Percentiles rank a stretch among this genome's conserved stretches.
Conservation (phyloP, 495 filamentous ascomycete species). For the Penicilliopsis zonata region DNA sequence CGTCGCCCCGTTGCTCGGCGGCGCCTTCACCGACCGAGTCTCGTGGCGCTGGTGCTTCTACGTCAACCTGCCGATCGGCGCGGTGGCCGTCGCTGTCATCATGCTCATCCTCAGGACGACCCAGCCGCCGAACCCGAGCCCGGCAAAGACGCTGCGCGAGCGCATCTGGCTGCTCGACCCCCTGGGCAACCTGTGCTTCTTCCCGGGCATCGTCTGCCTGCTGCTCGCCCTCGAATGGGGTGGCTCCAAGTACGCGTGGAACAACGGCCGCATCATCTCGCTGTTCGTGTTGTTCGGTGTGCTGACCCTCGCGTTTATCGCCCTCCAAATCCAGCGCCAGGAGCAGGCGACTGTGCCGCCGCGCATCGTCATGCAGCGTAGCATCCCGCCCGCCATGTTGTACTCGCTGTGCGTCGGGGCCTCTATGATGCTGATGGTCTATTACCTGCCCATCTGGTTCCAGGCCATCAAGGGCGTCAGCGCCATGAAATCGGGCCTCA, state of each 20-base stretch:
- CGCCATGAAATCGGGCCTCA: conserved; percentile 17
- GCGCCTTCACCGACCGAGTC: too few species aligned
- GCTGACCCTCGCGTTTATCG: conserved; percentile 38
- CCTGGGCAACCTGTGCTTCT: conserved; percentile 31
- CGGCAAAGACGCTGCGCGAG: conserved; percentile 10
- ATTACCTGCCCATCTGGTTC: conserved; percentile 25
- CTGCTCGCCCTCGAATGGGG: conserved; percentile 47
- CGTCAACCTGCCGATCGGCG: conserved; percentile 47
- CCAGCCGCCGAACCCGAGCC: conserved; percentile 21
- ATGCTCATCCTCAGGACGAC: conserved; percentile 33
- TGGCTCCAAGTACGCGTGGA: conserved; percentile 41
- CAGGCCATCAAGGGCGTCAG: conserved; percentile 20
- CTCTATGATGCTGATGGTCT: conserved; percentile 23
- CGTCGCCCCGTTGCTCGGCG: too few species aligned
- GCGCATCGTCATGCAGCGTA: conserved; percentile 49
- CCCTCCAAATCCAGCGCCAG: conserved; percentile 45
- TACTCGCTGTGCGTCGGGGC: conserved; percentile 37
- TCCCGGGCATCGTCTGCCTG: conserved; percentile 37
- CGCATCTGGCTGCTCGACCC: conserved; percentile 20
- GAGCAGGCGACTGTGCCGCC: conserved; percentile 57
- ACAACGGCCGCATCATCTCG: conserved; percentile 32
- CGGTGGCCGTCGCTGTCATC: conserved; percentile 36
- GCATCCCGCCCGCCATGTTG: conserved; percentile 31
- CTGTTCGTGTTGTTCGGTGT: conserved; percentile 48
- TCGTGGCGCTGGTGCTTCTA: too few species aligned